Conservation (phyloP, 495 filamentous ascomycete species). For the Darksidea phi region DNA sequence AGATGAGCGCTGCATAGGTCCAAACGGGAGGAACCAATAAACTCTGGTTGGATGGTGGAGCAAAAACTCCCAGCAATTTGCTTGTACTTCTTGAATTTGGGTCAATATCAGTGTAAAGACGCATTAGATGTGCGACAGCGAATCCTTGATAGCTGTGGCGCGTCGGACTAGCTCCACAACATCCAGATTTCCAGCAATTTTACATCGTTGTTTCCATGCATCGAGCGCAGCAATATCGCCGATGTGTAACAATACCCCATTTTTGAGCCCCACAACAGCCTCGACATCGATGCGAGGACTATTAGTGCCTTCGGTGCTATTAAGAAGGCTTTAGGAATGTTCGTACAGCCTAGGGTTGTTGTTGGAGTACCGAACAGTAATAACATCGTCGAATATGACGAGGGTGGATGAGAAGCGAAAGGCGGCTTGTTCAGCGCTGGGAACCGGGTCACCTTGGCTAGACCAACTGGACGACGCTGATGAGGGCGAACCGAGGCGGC, state of each 20-base stretch:
- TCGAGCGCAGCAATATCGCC: slow-evolving; percentile 52
- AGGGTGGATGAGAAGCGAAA: slow-evolving; percentile 54
- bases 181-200: slow-evolving; percentile 46
- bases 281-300: slow-evolving; percentile 44
- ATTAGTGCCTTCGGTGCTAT: slow-evolving; percentile 14
- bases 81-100: not conserved
- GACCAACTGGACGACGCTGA: slow-evolving; percentile 34
- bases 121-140: slow-evolving; percentile 39
- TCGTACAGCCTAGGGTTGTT: slow-evolving; percentile 47
- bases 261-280: slow-evolving; percentile 48
- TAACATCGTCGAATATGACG: slow-evolving; percentile 51
- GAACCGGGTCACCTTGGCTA: slow-evolving; percentile 35
- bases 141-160: slow-evolving; percentile 45
- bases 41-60: slow-evolving; percentile 2
- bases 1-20: slow-evolving; percentile 52
- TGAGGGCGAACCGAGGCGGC: slow-evolving; percentile 38
- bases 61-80: slow-evolving; percentile 2
- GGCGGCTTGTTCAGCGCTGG: slow-evolving; percentile 52
- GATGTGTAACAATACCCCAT: slow-evolving; percentile 50
- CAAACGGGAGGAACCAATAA: slow-evolving; percentile 45
- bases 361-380: slow-evolving; percentile 48
- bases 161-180: slow-evolving; percentile 49
- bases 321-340: slow-evolving; percentile 46
- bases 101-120: slow-evolving; percentile 27
- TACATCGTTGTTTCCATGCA: slow-evolving; percentile 52